These are phyloP conservation scores for Beauveria sp. DNA, from an alignment of 2,329 filamentous ascomycete species.

Conservation along the genomic window DNA sequence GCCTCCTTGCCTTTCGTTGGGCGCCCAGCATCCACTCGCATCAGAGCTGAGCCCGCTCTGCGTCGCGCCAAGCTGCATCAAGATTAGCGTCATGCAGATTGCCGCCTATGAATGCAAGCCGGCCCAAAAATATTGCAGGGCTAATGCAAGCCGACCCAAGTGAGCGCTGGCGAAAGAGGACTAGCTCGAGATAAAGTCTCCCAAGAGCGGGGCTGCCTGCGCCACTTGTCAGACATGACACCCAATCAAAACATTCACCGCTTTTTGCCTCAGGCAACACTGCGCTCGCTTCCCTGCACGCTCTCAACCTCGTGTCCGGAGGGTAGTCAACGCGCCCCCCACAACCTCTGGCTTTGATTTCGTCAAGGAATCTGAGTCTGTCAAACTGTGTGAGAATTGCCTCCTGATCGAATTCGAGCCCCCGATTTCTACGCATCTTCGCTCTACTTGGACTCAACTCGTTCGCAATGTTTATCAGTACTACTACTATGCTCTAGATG, in stretches of 20 bases:
- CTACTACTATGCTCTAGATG: conserved; percentile 15
- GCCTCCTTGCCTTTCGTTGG: background rate
- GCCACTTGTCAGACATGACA: conserved; percentile 5
- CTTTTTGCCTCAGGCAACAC: conserved; percentile 18
- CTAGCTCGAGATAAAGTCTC: conserved; percentile 6
- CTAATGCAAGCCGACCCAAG: conserved; percentile 5
- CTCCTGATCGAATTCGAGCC: conserved; percentile 9
- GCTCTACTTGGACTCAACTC: conserved; percentile 10
- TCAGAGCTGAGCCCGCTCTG: conserved; percentile 1
- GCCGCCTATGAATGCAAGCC: background rate
- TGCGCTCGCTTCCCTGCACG: background rate
- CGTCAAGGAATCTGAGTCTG: conserved; percentile 11
- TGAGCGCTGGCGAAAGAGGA: background rate
- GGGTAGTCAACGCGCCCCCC: conserved; percentile 13
- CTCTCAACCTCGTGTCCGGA: background rate
- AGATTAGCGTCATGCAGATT: background rate
- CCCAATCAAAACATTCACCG: conserved; percentile 11
- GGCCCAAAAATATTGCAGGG: no score
- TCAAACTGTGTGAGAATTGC: conserved; percentile 1
- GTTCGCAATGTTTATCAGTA: conserved; percentile 16
- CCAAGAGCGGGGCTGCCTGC: background rate
- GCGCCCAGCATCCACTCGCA: background rate
- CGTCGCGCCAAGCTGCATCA: background rate
- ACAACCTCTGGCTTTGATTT: conserved; percentile 12
- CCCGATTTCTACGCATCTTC: background rate